Conservation (phyloP, 202 grass and related monocot genomes). For the Setaria viridis region DNA sequence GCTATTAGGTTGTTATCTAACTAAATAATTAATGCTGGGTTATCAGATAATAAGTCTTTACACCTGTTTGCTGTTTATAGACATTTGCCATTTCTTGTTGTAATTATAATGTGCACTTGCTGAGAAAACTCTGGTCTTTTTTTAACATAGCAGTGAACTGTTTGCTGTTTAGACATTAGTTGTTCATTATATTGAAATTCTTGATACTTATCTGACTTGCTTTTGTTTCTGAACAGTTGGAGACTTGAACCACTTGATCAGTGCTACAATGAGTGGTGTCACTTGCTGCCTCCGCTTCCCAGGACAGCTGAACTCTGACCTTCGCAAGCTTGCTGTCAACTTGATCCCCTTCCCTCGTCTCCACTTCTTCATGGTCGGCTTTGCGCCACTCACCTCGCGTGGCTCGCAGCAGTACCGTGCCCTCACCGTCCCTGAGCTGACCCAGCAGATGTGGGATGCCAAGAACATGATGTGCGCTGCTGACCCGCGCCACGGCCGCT, state of each 20-base stretch:
- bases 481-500: constrained; percentile 75
- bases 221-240: constrained; percentile 61
- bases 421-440: constrained; percentile 86
- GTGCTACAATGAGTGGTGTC: constrained; percentile 84
- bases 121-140: neutral
- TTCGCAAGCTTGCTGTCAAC: constrained; percentile 87
- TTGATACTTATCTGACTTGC: constrained; percentile 1
- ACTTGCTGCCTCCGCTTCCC: constrained; percentile 92
- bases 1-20: too few species aligned
- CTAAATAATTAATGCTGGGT: neutral
- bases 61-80: neutral
- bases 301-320: constrained; percentile 86
- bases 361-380: constrained; percentile 92
- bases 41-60: neutral
- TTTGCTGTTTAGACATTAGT: neutral
- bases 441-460: constrained; percentile 96
- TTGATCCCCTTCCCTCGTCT: constrained; percentile 88
- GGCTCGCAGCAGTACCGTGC: constrained; percentile 89
- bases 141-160: neutral
- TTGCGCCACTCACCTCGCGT: constrained; percentile 87
- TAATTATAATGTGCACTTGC: neutral
- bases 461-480: constrained; percentile 97
- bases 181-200: neutral
- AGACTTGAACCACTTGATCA: constrained; percentile 88
- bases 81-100: neutral